Evolutionary conservation across 2,329 filamentous ascomycete genomes (phyloP).

Genomic region (Fusarium veterinarium): DNA sequence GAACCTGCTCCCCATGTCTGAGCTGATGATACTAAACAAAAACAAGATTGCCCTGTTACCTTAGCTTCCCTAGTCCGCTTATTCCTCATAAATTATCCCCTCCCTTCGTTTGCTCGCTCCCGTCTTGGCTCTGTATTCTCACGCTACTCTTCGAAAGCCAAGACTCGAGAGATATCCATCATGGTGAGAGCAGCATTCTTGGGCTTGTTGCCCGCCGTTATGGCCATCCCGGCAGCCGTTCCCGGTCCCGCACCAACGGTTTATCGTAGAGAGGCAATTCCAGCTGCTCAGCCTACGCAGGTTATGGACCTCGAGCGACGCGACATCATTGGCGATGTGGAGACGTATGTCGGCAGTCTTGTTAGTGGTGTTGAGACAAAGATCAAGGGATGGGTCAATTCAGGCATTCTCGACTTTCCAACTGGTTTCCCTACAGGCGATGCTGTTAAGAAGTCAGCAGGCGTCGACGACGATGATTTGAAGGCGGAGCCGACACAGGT

Average conservation of each 20-base stretch:
- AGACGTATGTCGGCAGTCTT: conserved; percentile 63
- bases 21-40: conserved; percentile 9
- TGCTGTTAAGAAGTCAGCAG: conserved; percentile 70
- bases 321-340: conserved; percentile 55
- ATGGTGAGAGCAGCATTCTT: conserved; percentile 38
- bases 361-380: conserved; percentile 64
- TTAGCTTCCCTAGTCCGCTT: neutral
- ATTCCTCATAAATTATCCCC: neutral
- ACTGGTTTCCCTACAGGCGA: conserved; percentile 72
- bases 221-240: conserved; percentile 40
- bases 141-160: neutral
- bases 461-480: conserved; percentile 67
- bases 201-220: conserved; percentile 38
- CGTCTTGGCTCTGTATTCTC: neutral
- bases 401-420: conserved; percentile 75
- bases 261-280: conserved; percentile 3
- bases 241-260: conserved; percentile 40
- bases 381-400: conserved; percentile 70
- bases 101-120: neutral
- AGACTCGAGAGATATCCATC: neutral
- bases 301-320: conserved; percentile 45
- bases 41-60: conserved; percentile 13
- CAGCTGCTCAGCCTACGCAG: conserved; percentile 43
- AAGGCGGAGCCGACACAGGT: conserved; percentile 75
- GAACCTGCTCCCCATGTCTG: conserved; percentile 28